Percentiles rank a stretch among this genome's conserved stretches.
These are phyloP conservation scores for Fusarium tjaetaba DNA, from an alignment of 2,329 filamentous ascomycete species.

Conservation along the genomic window DNA sequence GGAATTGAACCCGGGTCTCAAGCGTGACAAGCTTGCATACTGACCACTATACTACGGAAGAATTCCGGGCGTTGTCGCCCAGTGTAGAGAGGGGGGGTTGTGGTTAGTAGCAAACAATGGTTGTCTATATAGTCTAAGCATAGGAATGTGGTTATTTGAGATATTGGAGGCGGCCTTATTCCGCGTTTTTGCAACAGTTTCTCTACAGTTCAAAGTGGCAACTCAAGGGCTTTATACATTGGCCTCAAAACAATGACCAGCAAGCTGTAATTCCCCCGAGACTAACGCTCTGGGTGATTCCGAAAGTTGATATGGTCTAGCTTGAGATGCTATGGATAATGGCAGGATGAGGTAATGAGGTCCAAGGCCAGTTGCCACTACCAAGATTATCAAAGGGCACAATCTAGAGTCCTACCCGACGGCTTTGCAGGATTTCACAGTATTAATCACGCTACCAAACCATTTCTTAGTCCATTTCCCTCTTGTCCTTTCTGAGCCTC, in stretches of 20 bases:
- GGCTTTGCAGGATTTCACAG: neutral
- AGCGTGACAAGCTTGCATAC: slow-evolving; percentile 10
- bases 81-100: neutral
- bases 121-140: neutral
- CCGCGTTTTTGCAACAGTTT: neutral
- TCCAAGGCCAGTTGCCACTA: neutral
- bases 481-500: neutral
- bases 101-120: neutral
- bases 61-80: neutral
- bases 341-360: neutral
- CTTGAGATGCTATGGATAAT: neutral
- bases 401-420: neutral
- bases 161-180: neutral
- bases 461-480: neutral
- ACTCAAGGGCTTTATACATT: neutral
- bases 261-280: neutral
- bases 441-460: neutral
- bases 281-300: neutral
- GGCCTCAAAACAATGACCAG: neutral
- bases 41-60: slow-evolving; percentile 5
- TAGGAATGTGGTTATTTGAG: neutral
- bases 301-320: neutral
- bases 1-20: slow-evolving; percentile 7
- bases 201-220: neutral
- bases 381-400: no score